These are phyloP conservation scores for Stellera chamaejasme DNA, from an alignment of 345 rosid genomes.

Conservation along the genomic window DNA sequence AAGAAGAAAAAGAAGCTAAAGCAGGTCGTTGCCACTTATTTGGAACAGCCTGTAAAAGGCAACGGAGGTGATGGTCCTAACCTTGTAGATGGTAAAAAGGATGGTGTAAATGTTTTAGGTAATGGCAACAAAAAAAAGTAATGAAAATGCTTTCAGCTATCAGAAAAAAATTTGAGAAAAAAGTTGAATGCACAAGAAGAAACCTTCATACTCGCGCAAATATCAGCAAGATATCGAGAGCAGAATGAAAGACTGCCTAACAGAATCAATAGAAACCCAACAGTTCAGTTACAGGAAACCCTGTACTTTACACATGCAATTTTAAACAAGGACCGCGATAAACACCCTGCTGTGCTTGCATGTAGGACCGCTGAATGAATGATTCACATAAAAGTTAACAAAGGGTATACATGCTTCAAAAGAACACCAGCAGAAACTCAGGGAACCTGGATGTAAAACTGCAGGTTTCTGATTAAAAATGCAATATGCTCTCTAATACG, in stretches of 20 bases:
- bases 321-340: too few species aligned
- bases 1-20: constrained; percentile 17
- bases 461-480: constrained; percentile 90
- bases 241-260: too few species aligned
- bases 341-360: too few species aligned
- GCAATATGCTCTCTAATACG: constrained; percentile 97
- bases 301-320: too few species aligned
- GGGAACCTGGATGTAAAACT: constrained; percentile 88
- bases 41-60: neutral
- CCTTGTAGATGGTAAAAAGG: too few species aligned
- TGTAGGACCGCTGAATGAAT: too few species aligned
- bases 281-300: neutral
- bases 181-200: too few species aligned
- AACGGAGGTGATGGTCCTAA: too few species aligned
- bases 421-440: constrained; percentile 1
- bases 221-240: too few species aligned
- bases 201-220: too few species aligned
- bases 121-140: neutral
- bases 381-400: neutral
- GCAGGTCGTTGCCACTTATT: neutral
- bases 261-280: constrained; percentile 4
- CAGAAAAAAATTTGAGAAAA: too few species aligned
- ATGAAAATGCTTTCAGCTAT: neutral
- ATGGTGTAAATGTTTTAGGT: too few species aligned
- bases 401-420: neutral